Evolutionary conservation across 345 rosid species (phyloP).

Genomic region (Draba incana): DNA sequence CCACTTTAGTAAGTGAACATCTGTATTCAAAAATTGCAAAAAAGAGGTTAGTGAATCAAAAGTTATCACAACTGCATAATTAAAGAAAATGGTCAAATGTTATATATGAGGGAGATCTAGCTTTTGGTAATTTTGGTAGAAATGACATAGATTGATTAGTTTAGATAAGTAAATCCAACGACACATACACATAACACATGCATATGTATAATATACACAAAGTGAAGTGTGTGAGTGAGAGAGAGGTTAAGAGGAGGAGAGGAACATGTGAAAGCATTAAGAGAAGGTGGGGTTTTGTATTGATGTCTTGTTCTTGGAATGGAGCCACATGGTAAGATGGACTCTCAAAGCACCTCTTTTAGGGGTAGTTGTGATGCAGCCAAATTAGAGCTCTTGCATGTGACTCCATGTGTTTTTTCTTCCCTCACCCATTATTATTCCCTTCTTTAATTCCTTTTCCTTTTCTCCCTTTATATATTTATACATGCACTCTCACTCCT

Average conservation of each 20-base stretch:
- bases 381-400: constrained; percentile 46
- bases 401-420: constrained; percentile 48
- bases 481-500: neutral
- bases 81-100: neutral
- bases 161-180: neutral
- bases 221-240: neutral
- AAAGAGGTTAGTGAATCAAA: constrained; percentile 2
- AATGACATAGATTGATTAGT: constrained; percentile 34
- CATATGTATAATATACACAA: neutral
- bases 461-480: neutral
- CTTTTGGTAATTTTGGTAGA: constrained; percentile 9
- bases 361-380: constrained; percentile 47
- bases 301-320: constrained; percentile 46
- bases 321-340: constrained; percentile 46
- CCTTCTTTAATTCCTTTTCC: constrained; percentile 4
- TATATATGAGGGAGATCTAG: constrained; percentile 4
- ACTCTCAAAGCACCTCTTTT: constrained; percentile 40
- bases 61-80: neutral
- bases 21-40: constrained; percentile 18
- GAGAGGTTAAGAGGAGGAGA: constrained; percentile 23
- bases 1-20: neutral
- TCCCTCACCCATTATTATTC: constrained; percentile 35
- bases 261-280: constrained; percentile 45
- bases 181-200: constrained; percentile 36
- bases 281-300: constrained; percentile 45